Base-by-base conservation (phyloP, 352 stramenopile genomes). In the Phytopythium mirpurense region DNA sequence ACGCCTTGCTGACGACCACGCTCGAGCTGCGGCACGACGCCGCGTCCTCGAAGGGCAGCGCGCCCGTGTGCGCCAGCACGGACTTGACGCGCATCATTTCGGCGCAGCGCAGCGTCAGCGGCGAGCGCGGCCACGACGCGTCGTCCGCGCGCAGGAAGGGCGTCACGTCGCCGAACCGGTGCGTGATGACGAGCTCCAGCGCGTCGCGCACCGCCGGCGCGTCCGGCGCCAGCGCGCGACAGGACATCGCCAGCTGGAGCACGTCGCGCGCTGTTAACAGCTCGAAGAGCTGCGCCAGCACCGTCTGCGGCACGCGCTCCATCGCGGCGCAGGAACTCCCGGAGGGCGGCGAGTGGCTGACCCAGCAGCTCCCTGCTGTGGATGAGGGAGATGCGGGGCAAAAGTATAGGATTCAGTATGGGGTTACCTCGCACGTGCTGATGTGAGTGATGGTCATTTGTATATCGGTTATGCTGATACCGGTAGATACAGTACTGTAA, bases 1-100 rank as follows among this genome's bases (percentile, higher is more conserved):
- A 95, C 26, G 80, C 72, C 47, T 79, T 83, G 57, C 78, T 86
- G 41, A 92, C 65, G 19, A 93, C 52, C 31, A 94, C 73, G 42
- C 64, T 69, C 8, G 60, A 67, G 10, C 67, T 64, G 15, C 63
- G 47, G 34, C 69, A 73, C 9, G 50, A 53, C 12, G 63, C 55
- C 0, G 61, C 64, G 24, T 83, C 70, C 16, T 93, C 78, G 19
- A 62, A 73, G 14, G 79, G 68, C 19, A 57, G 24, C 7, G 74
- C 57, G 19, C 46, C 15, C 3, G 68, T 68, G 24, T 54, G 68
- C 2, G 62, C 59, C 19, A 93, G 57, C 29, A 86, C 49, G 24
- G 72, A 61, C 54, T 89, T 89, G 18, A 93, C 65, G 31, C 71
- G 67, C 35, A 90, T 62, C 47, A 86, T 59, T 56, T 93, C 82